Conservation (phyloP, 108 stramenopile genomes). For the Fistulifera pelliculosa region DNA sequence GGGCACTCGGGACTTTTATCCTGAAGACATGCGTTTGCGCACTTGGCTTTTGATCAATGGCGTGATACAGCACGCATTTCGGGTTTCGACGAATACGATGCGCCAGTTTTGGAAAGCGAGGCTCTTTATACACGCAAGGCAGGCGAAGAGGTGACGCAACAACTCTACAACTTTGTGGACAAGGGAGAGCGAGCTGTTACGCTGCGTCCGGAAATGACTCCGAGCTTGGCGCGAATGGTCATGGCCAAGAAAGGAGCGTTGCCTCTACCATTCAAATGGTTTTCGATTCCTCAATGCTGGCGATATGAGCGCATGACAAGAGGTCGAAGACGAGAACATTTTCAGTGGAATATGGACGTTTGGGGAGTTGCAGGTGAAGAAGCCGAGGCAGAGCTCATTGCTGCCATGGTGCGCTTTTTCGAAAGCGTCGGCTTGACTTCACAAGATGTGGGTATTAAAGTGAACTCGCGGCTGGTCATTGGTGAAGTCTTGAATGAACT, state of each 20-base stretch:
- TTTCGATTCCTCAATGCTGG: slow-evolving; percentile 94
- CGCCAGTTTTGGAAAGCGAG: slow-evolving; percentile 91
- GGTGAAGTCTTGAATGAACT: slow-evolving; percentile 80
- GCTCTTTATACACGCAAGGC: slow-evolving; percentile 93
- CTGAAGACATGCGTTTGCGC: slow-evolving; percentile 89
- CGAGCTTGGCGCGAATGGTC: slow-evolving; percentile 94
- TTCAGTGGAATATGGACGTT: slow-evolving; percentile 98
- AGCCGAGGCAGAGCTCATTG: slow-evolving; percentile 92
- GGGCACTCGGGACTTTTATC: slow-evolving; percentile 96
- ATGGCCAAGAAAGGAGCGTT: slow-evolving; percentile 90
- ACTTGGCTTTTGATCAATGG: slow-evolving; percentile 94
- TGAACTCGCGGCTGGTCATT: slow-evolving; percentile 87
- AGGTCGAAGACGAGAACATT: slow-evolving; percentile 95
- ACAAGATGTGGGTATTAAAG: slow-evolving; percentile 95
- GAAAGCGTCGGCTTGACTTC: slow-evolving; percentile 72
- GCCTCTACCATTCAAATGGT: slow-evolving; percentile 93
- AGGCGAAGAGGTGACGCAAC: slow-evolving; percentile 96
- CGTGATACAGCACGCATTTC: slow-evolving; percentile 61
- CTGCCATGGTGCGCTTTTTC: slow-evolving; percentile 89
- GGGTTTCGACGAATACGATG: slow-evolving; percentile 96
- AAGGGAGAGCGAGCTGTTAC: slow-evolving; percentile 87
- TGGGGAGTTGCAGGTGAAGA: slow-evolving; percentile 85
- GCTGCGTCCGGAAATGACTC: slow-evolving; percentile 96
- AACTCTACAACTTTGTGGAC: slow-evolving; percentile 96
- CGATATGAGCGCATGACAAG: slow-evolving; percentile 97